phyloP scores from a whole-genome alignment of 2,329 filamentous ascomycete species.

The Lecanosticta acicola region DNA sequence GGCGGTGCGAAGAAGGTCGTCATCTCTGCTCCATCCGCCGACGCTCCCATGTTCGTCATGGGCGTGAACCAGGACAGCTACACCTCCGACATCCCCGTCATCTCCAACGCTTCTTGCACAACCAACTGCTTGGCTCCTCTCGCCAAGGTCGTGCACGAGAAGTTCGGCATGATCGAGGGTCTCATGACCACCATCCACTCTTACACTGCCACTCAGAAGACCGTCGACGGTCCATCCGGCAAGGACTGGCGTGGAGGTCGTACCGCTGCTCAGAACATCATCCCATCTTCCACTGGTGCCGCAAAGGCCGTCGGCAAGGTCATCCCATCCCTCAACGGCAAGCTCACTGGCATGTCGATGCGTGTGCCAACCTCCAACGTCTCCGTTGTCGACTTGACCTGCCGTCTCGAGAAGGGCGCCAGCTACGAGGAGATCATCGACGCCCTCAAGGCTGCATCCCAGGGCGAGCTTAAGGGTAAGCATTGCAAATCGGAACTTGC shows the following conservation, averaged over 20 bases:
- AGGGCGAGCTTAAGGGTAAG: slow-evolving; percentile 79
- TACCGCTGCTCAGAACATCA: slow-evolving; percentile 99
- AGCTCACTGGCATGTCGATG: slow-evolving; percentile 99
- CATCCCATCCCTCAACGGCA: slow-evolving; percentile 95
- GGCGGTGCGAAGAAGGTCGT: slow-evolving; percentile 93
- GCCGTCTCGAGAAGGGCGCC: slow-evolving; percentile 85
- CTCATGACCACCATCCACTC: slow-evolving; percentile 99
- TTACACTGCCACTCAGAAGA: slow-evolving; percentile 99
- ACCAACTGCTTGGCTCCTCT: slow-evolving; percentile 99
- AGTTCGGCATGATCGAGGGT: slow-evolving; percentile 95
- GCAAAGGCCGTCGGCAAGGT: slow-evolving; percentile 99
- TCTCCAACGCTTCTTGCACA: slow-evolving; percentile 99
- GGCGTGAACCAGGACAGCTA: slow-evolving; percentile 96
- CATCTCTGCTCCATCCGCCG: slow-evolving; percentile 82
- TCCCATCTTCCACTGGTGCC: slow-evolving; percentile 96
- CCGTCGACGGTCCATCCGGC: slow-evolving; percentile 90
- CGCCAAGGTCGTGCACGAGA: slow-evolving; percentile 98
- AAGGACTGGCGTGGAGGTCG: slow-evolving; percentile 99
- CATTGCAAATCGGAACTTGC: slow-evolving; percentile 10
- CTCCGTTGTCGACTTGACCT: slow-evolving; percentile 96
- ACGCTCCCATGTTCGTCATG: slow-evolving; percentile 99
- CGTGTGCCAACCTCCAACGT: slow-evolving; percentile 98
- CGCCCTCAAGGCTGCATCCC: slow-evolving; percentile 75
- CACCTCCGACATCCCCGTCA: slow-evolving; percentile 82
- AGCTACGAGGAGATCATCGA: slow-evolving; percentile 89